Base-by-base conservation (phyloP, 2,329 filamentous ascomycete species). In the Colletotrichum graminicola region DNA sequence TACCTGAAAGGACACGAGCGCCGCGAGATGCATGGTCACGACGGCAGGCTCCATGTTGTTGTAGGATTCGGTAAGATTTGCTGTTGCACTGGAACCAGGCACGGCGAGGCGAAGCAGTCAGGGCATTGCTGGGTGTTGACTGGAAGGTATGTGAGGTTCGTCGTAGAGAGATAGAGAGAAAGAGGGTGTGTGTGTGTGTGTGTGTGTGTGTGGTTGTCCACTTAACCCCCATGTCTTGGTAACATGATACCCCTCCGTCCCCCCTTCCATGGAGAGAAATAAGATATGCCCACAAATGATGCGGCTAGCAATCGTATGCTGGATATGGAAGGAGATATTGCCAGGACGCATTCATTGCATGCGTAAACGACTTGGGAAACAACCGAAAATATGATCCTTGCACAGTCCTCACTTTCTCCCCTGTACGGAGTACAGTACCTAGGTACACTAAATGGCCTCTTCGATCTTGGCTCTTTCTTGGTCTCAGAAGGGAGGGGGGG, bases 271-370 rank as follows among this genome's bases (percentile, higher is more conserved):
- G 23, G 21, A 8, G 29, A 36, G 14, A 14, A n/a, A 21, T 21
- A 14, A 41, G 47, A 55, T 39, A 52, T 51, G 54, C 14, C 43
- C 21, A 36, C 39, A 49, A 23, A 41, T 26, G 18, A 32, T 43
- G 55, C 29, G 29, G 26, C 56, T 54, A 62, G 41, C 49, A 66
- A 70, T 66, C 67, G 49, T 21, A 51, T 16, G 47, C 56, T 66
- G 47, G 62, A 61, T 43, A 39, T 43, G 62, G 56, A 66, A 62
- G 62, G 62, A 49, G 34, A 32, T 10, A 47, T 39, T 26, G 56
- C 56, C 16, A 32, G 56, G 23, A 59, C 45, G n/a, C 18, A 47
- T 47, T 47, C 18, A 47, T 47, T 47, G 45, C 45, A 47, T 47
- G 11, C 16, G 21, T 45, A 8, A 36, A 36, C 34, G 34, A 39